Evolutionary conservation across 306 rosid species (phyloP), one percentile per base, ranked within the genome.

Genomic region (Senna siamea): DNA sequence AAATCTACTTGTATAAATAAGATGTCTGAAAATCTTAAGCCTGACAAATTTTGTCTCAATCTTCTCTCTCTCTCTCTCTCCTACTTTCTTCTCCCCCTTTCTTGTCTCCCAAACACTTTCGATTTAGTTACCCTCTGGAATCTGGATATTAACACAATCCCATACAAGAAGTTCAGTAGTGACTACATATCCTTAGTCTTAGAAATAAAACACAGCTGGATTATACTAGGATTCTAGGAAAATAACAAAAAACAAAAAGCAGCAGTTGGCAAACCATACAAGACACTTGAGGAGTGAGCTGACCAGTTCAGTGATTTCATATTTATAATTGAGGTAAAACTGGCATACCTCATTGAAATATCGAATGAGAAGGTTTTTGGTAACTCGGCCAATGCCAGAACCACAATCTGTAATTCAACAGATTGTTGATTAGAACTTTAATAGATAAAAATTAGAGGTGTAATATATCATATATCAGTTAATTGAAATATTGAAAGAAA

Each of bases 341-440:
- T 53, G 68, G 76, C 89, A 68, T 74, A 89, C 98, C 97, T 89
- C 97, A 69, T 88, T 94, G 85, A 94, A 94, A 74, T 89, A 76
- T 78, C 92, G 85, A 22, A 94, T 87, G 32, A 94, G 85, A 66
- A 94, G 95, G 82, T 88, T 94, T 80, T 88, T 91, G 37, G 98
- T 84, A 51, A 94, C 82, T 83, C 98, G 85, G 13, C 98, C 98
- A 79, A 94, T 89, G 76, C 98, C 98, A 81, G 97, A 89, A 88
- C 98, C 98, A 84, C 98, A 91, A 81, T 94, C 98, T 92, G 87
- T 57, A 79, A 79, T 48, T 40, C 59, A 57, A 69, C n/a, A 55
- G 70, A 69, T 32, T 13, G 28, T 52, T 23, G 14, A 34, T 76
- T 75, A 78, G 63, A 70, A 37, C 60, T 10, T 63, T 35, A 50